Evolutionary conservation across 139 green algal genomes (phyloP).

Genomic region (Coelastrella sp.): DNA sequence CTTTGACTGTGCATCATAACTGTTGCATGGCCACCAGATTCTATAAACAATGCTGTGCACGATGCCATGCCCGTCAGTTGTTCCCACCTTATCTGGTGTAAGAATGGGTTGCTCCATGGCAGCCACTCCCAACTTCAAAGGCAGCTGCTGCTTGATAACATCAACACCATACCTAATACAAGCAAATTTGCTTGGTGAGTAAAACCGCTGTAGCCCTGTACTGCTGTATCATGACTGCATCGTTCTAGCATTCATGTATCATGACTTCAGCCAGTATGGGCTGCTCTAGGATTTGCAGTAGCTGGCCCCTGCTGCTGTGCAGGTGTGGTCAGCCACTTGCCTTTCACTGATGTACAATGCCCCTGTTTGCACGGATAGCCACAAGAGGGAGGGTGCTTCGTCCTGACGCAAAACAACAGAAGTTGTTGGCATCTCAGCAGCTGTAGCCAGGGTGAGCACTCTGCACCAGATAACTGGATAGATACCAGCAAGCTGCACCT

Average conservation of each 20-base stretch:
- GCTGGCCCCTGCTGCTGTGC: no score
- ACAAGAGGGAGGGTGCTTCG: neutral
- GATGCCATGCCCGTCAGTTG: neutral
- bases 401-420: neutral
- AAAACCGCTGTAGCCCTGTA: neutral
- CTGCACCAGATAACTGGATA: no score
- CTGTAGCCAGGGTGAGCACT: no score
- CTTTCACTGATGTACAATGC: conserved; percentile 13
- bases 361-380: neutral
- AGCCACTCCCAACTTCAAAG: neutral
- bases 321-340: neutral
- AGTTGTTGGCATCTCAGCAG: neutral
- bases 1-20: no score
- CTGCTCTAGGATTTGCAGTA: no score
- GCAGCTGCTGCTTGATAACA: neutral
- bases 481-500: neutral
- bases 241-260: neutral
- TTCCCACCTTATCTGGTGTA: neutral
- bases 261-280: no score
- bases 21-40: no score
- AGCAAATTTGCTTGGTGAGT: neutral
- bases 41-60: neutral
- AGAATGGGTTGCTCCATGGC: neutral
- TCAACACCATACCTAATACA: neutral
- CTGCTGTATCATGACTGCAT: neutral